Evolutionary conservation across 2,329 filamentous ascomycete species (phyloP).

Genomic region (Coniochaeta sp.): DNA sequence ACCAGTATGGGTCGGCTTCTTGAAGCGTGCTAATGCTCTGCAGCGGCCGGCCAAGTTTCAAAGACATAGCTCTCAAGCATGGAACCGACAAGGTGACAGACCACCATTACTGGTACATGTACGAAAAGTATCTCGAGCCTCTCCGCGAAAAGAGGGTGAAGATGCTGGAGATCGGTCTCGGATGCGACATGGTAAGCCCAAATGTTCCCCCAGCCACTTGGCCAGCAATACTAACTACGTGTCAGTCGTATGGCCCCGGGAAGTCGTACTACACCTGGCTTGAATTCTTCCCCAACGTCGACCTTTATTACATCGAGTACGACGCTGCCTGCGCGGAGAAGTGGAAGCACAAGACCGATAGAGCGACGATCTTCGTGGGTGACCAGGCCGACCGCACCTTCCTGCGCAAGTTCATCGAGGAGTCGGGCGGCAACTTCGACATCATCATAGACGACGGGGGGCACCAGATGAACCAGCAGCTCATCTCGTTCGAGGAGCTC

Average conservation of each 20-base stretch:
- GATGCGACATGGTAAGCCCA: constrained; percentile 26
- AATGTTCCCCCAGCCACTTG: neutral
- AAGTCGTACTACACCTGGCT: constrained; percentile 32
- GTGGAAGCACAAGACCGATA: constrained; percentile 24
- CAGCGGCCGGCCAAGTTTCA: constrained; percentile 14
- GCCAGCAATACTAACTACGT: neutral
- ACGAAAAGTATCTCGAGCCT: constrained; percentile 28
- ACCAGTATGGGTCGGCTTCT: neutral
- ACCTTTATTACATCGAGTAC: constrained; percentile 34
- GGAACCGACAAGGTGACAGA: constrained; percentile 31
- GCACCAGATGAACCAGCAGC: constrained; percentile 30
- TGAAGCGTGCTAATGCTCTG: neutral
- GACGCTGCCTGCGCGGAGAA: constrained; percentile 27
- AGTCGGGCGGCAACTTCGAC: constrained; percentile 28
- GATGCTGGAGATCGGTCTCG: constrained; percentile 33
- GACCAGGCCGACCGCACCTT: constrained; percentile 30
- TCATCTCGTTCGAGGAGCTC: constrained; percentile 23
- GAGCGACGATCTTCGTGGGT: constrained; percentile 30
- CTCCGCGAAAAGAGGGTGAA: constrained; percentile 25
- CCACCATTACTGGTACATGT: constrained; percentile 32
- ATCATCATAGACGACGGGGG: constrained; percentile 33
- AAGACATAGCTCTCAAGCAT: constrained; percentile 26
- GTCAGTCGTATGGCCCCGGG: constrained; percentile 25
- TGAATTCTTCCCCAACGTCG: constrained; percentile 29
- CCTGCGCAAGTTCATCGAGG: constrained; percentile 24